These are phyloP conservation scores for Kluyveromyces aestuarii DNA, from an alignment of 805 yeast genomes.

Conservation along the genomic window DNA sequence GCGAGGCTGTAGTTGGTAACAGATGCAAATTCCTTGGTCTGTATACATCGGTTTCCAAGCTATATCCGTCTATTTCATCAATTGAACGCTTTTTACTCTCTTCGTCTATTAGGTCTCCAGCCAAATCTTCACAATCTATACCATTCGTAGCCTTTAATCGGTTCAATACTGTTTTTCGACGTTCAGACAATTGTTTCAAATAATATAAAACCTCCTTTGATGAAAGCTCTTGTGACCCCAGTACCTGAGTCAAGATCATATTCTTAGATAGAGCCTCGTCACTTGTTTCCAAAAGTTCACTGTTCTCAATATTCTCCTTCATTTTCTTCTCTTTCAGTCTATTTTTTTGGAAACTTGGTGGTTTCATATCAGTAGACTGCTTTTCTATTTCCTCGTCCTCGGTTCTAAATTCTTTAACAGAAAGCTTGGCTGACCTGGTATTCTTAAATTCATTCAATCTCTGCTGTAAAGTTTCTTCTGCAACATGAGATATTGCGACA, in stretches of 20 bases:
- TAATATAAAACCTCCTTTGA: constrained; percentile 36
- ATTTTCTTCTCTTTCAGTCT: constrained; percentile 41
- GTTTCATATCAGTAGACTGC: constrained; percentile 41
- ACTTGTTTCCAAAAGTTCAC: constrained; percentile 24
- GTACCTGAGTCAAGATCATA: constrained; percentile 36
- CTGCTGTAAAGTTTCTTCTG: constrained; percentile 86
- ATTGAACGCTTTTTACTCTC: constrained; percentile 14
- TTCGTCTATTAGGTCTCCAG: constrained; percentile 5
- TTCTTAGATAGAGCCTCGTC: constrained; percentile 34
- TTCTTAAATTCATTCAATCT: constrained; percentile 80
- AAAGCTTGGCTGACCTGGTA: constrained; percentile 64
- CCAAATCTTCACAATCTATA: constrained; percentile 22
- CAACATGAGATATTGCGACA: constrained; percentile 91
- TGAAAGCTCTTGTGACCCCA: constrained; percentile 37
- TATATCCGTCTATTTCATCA: constrained; percentile 27
- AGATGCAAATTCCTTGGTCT: constrained; percentile 47
- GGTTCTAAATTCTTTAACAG: constrained; percentile 66
- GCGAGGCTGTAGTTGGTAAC: constrained; percentile 49
- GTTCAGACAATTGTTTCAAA: constrained; percentile 24
- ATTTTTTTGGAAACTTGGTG: constrained; percentile 74
- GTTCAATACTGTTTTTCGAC: constrained; percentile 20
- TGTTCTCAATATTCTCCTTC: constrained; percentile 25
- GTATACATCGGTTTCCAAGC: constrained; percentile 33
- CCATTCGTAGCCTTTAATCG: constrained; percentile 25
- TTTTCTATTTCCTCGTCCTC: constrained; percentile 25